Base-by-base conservation (phyloP, 208 protist species). In the Crithidia brevicula region DNA sequence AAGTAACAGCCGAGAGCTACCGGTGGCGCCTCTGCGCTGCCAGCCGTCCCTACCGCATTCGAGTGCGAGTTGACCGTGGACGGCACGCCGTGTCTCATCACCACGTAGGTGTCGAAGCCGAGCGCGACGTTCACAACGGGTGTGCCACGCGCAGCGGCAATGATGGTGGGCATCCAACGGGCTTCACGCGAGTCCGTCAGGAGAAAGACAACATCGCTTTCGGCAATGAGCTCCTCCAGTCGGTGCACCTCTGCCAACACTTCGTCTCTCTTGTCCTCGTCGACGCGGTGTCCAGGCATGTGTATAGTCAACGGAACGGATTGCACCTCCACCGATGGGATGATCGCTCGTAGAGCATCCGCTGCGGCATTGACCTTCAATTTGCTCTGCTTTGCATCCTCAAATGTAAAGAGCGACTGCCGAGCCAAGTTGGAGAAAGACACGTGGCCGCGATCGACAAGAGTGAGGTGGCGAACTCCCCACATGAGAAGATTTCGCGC, bases 161-260 rank as follows among this genome's bases (percentile, higher is more conserved):
- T 67, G 3, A 99, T 36, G 5, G 98, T 98, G 23, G 98, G 98
- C 43, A 99, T 82, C 98, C 98, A 99, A 30, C 98, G 81, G 10
- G 79, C 86, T 63, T 99, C 98, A n/a, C 98, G 82, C 18, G 96
- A 98, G 81, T 99, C 99, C 0, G 96, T 99, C 4, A 99, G 82
- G 25, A 99, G 78, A 66, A 98, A 99, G 0, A 99, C 85, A 6
- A 98, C 97, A 71, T 99, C 98, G 71, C 98, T 86, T 18, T 71
- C 61, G 11, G 72, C 46, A 52, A 98, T 88, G 27, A 98, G 86
- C 50, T 77, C 53, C 50, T 91, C 82, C 25, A 98, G 59, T 45
- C 61, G 28, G 31, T 88, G 81, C 25, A 95, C 79, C 16, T 90
- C 81, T 3, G 2, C 47, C 34, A 65, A 49, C 10, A 89, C 74